Evolutionary conservation across 805 yeast genomes (phyloP).

Genomic region (Yarrowia bubula): DNA sequence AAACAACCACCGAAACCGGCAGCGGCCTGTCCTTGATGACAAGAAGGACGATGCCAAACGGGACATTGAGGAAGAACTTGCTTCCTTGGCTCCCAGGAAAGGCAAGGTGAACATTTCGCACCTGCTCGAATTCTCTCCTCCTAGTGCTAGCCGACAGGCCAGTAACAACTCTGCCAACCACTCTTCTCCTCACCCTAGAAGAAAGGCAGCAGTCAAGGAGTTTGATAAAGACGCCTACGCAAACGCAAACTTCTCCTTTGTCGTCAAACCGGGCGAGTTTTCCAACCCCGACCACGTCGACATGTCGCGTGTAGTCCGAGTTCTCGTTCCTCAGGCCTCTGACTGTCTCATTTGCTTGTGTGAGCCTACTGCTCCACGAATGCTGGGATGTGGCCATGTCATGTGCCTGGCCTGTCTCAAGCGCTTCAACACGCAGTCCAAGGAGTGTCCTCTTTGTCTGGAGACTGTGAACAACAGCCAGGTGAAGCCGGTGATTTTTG

Average conservation of each 20-base stretch:
- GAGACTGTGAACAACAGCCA: constrained; percentile 54
- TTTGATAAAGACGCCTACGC: constrained; percentile 44
- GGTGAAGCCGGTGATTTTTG: constrained; percentile 61
- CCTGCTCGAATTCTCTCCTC: constrained; percentile 18
- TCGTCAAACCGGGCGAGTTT: constrained; percentile 66
- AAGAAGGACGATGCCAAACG: background rate
- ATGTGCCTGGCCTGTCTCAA: constrained; percentile 81
- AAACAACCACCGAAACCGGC: constrained; percentile 15
- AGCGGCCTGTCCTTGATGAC: background rate
- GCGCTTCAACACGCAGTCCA: constrained; percentile 57
- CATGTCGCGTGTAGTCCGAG: constrained; percentile 60
- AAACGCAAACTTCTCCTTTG: constrained; percentile 80
- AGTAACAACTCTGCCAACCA: background rate
- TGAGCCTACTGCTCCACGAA: constrained; percentile 88
- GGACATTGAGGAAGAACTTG: constrained; percentile 3
- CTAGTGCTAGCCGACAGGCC: background rate
- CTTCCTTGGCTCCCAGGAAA: constrained; percentile 5
- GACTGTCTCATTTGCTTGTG: constrained; percentile 90
- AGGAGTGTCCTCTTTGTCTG: constrained; percentile 81
- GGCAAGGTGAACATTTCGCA: constrained; percentile 24
- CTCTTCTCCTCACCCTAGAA: constrained; percentile 4
- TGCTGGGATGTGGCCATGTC: constrained; percentile 93
- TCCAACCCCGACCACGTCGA: constrained; percentile 62
- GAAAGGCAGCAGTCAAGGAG: background rate
- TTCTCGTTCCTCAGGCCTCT: constrained; percentile 65